Conservation (phyloP, 1,284 basidiomycete genomes). For the Sanghuangporus baumii region DNA sequence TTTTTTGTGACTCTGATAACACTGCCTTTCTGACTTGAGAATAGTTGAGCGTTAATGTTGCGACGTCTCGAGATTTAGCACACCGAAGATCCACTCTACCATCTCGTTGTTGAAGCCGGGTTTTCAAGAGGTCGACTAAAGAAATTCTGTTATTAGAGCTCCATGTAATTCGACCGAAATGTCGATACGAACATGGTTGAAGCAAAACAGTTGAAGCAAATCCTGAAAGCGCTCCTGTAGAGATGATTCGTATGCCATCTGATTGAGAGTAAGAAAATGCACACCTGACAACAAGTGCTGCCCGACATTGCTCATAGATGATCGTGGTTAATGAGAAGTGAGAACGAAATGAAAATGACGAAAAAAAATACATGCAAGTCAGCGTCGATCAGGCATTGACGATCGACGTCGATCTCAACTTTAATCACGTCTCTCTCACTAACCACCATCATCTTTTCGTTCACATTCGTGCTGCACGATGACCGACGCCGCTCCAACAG, state of each 20-base stretch:
- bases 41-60: constrained; percentile 1
- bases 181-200: constrained; percentile 60
- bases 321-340: not conserved
- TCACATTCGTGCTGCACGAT: not conserved
- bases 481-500: constrained; percentile 12
- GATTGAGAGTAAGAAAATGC: constrained; percentile 14
- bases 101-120: constrained; percentile 77
- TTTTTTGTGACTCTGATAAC: constrained; percentile 50
- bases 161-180: not conserved
- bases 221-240: constrained; percentile 65
- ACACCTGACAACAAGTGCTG: constrained; percentile 70
- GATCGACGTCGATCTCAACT: not conserved
- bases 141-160: not conserved
- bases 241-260: not conserved
- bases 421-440: not conserved
- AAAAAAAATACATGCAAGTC: not conserved
- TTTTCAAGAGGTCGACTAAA: constrained; percentile 85
- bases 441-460: constrained; percentile 3
- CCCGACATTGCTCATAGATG: constrained; percentile 59
- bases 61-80: constrained; percentile 18
- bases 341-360: not conserved
- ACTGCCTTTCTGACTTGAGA: constrained; percentile 30
- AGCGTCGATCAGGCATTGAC: not conserved
- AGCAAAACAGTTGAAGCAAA: constrained; percentile 67
- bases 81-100: constrained; percentile 33